Base-by-base conservation (phyloP, 2,329 filamentous ascomycete genomes). In the Sphaerulina vaccinii region DNA sequence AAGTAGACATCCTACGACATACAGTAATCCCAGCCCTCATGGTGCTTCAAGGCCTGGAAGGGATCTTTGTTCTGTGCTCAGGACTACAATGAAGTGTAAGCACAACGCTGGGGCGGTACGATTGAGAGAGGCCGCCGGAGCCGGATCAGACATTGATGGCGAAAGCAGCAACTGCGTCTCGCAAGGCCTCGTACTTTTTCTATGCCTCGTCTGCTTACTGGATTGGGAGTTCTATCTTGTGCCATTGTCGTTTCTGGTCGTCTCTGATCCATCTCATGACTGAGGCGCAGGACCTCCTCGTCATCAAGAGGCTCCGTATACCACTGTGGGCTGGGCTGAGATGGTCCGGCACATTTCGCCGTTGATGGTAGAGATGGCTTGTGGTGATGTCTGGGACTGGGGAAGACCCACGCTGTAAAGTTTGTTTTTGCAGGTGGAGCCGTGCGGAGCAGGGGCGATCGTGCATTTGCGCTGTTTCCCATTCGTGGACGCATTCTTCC, bases 401-500 rank as follows among this genome's bases (percentile, higher is more conserved):
- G n/a, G n/a, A n/a, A n/a, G n/a, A n/a, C n/a, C n/a, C n/a, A n/a
- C n/a, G n/a, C n/a, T n/a, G n/a, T n/a, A n/a, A n/a, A n/a, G n/a
- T n/a, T n/a, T n/a, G n/a, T n/a, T n/a, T n/a, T n/a, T n/a, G n/a
- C n/a, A n/a, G n/a, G n/a, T n/a, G n/a, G n/a, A n/a, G n/a, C n/a
- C n/a, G n/a, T n/a, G n/a, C n/a, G n/a, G n/a, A n/a, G n/a, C n/a
- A n/a, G n/a, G n/a, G n/a, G n/a, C n/a, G n/a, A n/a, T n/a, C n/a
- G n/a, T n/a, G n/a, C n/a, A n/a, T n/a, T n/a, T n/a, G n/a, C n/a
- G n/a, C n/a, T n/a, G n/a, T n/a, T n/a, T n/a, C n/a, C n/a, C n/a
- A n/a, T n/a, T n/a, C n/a, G n/a, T n/a, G 50, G 43, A 52, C 24
- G 29, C 47, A 42, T 52, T 48, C 35, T 40, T 40, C 45, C 39